These are phyloP conservation scores for Cicer yamashitae DNA, from an alignment of 306 rosid genomes.

Conservation along the genomic window DNA sequence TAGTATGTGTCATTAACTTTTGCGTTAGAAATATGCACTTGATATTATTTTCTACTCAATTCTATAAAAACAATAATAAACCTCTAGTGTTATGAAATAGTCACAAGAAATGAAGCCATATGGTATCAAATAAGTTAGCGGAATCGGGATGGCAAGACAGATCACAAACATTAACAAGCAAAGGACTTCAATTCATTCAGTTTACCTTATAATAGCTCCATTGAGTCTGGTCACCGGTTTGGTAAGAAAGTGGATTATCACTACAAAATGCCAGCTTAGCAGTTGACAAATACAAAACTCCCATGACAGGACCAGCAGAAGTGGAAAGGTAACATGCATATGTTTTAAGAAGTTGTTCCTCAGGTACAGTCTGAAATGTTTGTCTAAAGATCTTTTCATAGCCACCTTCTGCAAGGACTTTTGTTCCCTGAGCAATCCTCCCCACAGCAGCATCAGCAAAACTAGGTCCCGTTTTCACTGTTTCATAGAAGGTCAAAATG, in stretches of 20 bases:
- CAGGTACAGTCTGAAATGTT: constrained; percentile 79
- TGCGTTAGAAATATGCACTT: neutral
- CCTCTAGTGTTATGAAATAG: neutral
- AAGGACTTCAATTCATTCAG: neutral
- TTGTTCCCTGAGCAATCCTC: constrained; percentile 94
- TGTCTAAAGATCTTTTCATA: constrained; percentile 90
- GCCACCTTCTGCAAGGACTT: constrained; percentile 98
- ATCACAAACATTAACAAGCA: constrained; percentile 29
- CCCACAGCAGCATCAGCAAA: constrained; percentile 97
- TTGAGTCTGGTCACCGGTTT: constrained; percentile 67
- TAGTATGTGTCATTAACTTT: constrained; percentile 4
- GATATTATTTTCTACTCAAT: constrained; percentile 4
- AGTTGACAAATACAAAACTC: constrained; percentile 80
- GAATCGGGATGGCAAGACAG: constrained; percentile 2
- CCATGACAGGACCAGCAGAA: constrained; percentile 99
- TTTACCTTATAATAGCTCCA: constrained; percentile 95
- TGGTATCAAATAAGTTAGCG: neutral
- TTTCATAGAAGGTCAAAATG: constrained; percentile 30
- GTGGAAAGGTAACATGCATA: constrained; percentile 93
- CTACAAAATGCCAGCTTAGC: constrained; percentile 94
- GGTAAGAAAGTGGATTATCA: constrained; percentile 87
- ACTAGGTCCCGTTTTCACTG: constrained; percentile 96
- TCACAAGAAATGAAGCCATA: constrained; percentile 7
- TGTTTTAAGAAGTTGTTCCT: constrained; percentile 83
- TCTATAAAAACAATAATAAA: neutral